Evolutionary conservation across 2,329 filamentous ascomycete species (phyloP).

Genomic region (Conoideocrella luteorostrata): DNA sequence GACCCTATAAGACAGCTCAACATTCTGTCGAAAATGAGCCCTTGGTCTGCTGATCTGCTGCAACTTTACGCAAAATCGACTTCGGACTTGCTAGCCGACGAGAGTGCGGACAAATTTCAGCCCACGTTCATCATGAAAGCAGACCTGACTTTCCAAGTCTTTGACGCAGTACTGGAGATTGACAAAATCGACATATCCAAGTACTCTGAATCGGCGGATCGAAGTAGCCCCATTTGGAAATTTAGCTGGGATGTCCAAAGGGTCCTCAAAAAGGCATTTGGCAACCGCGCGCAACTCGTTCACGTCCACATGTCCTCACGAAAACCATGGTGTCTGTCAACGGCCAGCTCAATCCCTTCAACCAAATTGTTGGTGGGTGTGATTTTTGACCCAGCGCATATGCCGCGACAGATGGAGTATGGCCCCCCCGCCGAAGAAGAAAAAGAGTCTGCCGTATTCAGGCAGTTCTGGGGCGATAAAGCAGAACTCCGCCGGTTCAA

Average conservation of each 20-base stretch:
- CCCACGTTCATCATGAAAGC: conserved; percentile 69
- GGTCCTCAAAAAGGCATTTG: conserved; percentile 64
- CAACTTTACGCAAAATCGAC: conserved; percentile 70
- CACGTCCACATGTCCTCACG: conserved; percentile 41
- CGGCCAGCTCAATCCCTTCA: conserved; percentile 13
- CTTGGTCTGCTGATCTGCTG: conserved; percentile 72
- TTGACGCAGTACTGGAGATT: conserved; percentile 40
- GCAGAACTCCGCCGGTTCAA: conserved; percentile 91
- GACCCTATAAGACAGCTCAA: conserved; percentile 72
- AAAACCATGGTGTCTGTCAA: conserved; percentile 23
- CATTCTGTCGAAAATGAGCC: conserved; percentile 81
- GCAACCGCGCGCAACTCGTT: conserved; percentile 66
- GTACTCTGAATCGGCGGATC: conserved; percentile 27
- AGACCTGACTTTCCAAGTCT: conserved; percentile 48
- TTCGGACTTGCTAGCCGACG: conserved; percentile 67
- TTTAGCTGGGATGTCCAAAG: conserved; percentile 55
- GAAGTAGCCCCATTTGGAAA: conserved; percentile 36
- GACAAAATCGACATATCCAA: conserved; percentile 23
- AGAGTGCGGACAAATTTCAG: conserved; percentile 72
- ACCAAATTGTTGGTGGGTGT: conserved; percentile 57
- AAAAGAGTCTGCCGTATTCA: conserved; percentile 72
- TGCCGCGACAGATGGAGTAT: conserved; percentile 73
- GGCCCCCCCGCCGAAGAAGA: conserved; percentile 83
- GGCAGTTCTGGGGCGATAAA: conserved; percentile 91
- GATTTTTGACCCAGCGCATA: conserved; percentile 65